Evolutionary conservation across 2,329 filamentous ascomycete species (phyloP), one percentile per base, ranked within the genome.

Genomic region (Pestalotiopsis sp.): DNA sequence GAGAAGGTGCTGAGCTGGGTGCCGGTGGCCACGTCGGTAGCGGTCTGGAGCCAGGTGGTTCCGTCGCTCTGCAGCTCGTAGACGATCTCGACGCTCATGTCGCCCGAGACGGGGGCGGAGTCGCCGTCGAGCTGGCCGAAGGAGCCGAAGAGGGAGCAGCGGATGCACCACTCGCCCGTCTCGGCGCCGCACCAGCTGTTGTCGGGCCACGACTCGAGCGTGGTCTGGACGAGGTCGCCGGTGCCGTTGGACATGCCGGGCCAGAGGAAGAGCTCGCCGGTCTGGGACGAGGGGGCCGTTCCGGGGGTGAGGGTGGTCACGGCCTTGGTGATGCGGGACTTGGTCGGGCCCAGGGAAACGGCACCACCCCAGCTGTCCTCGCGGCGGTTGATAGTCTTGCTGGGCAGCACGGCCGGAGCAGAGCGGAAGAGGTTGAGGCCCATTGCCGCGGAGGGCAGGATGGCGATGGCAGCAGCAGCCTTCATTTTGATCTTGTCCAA

Each of bases 151-250:
- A 66, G 64, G 41, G 64, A 66, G 64, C 64, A 66, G 41, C 64
- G 64, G 23, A 66, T 66, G 64, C 64, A 66, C 64, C 64, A 66
- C 49, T 66, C 64, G 41, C 64, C 64, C 2, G 64, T 20, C 17
- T 17, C 20, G 31, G 64, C 64, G n/a, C 64, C 64, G 64, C 64
- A 66, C 64, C 64, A 66, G 64, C 64, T 66, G 64, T 66, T 66
- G 45, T 66, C 64, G 41, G 64, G 64, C 64, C 64, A 66, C 49
- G 64, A 66, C 64, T 66, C 64, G 41, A 66, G 64, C 14, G 64
- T 66, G 17, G 64, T 66, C 64, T 66, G 64, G 25, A 66, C 64
- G 4, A 66, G 64, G 25, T 66, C 64, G 13, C 64, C 64, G 2
- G 64, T 66, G 23, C 64, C 64, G 64, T 66, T 66, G 20, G 64